Evolutionary conservation across 495 filamentous ascomycete genomes (phyloP).

Genomic region (Ramalina intermedia): DNA sequence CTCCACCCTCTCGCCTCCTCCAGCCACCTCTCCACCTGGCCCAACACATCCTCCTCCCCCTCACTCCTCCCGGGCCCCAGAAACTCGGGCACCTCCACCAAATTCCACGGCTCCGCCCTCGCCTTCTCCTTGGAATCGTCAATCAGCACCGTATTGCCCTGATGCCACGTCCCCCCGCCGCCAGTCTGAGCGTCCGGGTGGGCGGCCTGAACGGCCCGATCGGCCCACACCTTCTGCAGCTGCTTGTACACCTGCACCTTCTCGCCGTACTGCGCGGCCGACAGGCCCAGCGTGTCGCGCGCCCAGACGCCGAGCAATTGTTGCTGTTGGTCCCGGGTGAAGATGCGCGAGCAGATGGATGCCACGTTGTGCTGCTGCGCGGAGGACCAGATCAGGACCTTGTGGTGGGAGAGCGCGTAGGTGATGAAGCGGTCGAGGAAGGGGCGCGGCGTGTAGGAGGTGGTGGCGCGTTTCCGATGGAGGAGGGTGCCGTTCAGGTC

Average conservation of each 20-base stretch:
- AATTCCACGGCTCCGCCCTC: conserved; percentile 66
- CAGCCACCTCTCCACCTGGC: conserved; percentile 11
- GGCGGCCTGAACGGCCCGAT: conserved; percentile 31
- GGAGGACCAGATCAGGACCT: conserved; percentile 83
- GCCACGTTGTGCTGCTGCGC: conserved; percentile 56
- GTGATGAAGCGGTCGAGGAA: conserved; percentile 49
- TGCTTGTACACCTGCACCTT: conserved; percentile 83
- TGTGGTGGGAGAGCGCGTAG: conserved; percentile 51
- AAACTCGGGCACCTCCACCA: conserved; percentile 70
- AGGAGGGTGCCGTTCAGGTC: conserved; percentile 91
- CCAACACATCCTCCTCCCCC: conserved; percentile 8
- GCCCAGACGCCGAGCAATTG: conserved; percentile 59
- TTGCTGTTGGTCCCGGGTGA: conserved; percentile 31
- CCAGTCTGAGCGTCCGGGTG: conserved; percentile 26
- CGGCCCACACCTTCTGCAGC: conserved; percentile 54
- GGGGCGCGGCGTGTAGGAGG: conserved; percentile 42
- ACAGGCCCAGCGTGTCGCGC: conserved; percentile 63
- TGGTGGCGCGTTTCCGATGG: conserved; percentile 31
- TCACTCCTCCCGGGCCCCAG: conserved; percentile 10
- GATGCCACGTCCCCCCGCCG: conserved; percentile 40
- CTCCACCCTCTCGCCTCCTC: conserved; percentile 9
- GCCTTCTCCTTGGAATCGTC: conserved; percentile 77
- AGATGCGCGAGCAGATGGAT: conserved; percentile 37
- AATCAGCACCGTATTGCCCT: conserved; percentile 78
- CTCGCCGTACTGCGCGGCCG: conserved; percentile 40